Percentiles rank a stretch among this genome's conserved stretches.
These are phyloP conservation scores for Clavariopsis aquatica DNA, from an alignment of 495 filamentous ascomycete genomes.

Conservation along the genomic window DNA sequence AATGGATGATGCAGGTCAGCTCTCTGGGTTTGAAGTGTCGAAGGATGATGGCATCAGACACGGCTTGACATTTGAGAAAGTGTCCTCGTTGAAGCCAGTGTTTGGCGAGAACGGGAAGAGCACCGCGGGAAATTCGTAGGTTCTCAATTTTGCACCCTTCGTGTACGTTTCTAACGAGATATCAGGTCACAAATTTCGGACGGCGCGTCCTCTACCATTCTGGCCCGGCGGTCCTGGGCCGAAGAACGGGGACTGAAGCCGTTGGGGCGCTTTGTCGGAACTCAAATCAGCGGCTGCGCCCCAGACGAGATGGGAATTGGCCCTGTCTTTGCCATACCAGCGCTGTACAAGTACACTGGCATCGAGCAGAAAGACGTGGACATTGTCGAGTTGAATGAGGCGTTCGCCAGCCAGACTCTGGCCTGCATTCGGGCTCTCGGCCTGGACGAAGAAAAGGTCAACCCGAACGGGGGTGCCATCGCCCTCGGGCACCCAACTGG, in stretches of 20 bases:
- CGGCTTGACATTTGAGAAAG: slow-evolving; percentile 34
- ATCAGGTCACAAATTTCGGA: slow-evolving; percentile 38
- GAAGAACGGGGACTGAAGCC: slow-evolving; percentile 31
- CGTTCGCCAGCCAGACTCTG: slow-evolving; percentile 39
- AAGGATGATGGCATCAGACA: slow-evolving; percentile 40
- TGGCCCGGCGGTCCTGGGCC: slow-evolving; percentile 35
- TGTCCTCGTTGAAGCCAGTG: slow-evolving; percentile 34
- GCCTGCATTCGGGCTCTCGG: slow-evolving; percentile 35
- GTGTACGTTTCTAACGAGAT: neutral
- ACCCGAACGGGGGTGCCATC: slow-evolving; percentile 39
- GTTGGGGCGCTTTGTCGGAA: slow-evolving; percentile 36
- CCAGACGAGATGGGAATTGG: slow-evolving; percentile 42
- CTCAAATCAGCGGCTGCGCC: slow-evolving; percentile 30
- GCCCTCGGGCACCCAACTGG: slow-evolving; percentile 38
- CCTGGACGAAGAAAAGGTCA: slow-evolving; percentile 37
- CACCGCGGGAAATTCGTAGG: slow-evolving; percentile 38
- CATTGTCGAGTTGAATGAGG: slow-evolving; percentile 41
- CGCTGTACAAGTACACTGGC: slow-evolving; percentile 33
- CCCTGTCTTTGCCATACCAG: slow-evolving; percentile 34
- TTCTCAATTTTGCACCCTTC: neutral
- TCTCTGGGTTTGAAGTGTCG: slow-evolving; percentile 26
- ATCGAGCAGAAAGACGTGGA: slow-evolving; percentile 38
- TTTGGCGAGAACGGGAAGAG: slow-evolving; percentile 36
- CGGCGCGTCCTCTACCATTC: slow-evolving; percentile 34
- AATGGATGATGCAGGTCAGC: slow-evolving; percentile 27